These are phyloP conservation scores for Marasmius sp. DNA, from an alignment of 1,284 basidiomycete genomes.

Conservation along the genomic window DNA sequence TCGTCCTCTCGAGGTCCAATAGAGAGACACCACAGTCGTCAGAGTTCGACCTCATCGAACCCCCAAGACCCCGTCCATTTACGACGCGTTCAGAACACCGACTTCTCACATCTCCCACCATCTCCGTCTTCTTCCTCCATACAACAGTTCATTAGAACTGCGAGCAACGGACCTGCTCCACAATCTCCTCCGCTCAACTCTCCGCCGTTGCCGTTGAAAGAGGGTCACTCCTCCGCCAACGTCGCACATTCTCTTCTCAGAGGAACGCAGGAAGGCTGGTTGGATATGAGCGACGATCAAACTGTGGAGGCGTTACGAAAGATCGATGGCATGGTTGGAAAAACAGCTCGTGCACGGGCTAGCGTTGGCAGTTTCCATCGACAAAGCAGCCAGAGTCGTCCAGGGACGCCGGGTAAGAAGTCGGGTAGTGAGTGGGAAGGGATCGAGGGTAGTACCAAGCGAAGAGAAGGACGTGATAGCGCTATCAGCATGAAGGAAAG, in stretches of 20 bases:
- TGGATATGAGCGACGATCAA: constrained; percentile 79
- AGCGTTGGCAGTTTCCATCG: constrained; percentile 67
- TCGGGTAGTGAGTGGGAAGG: constrained; percentile 67
- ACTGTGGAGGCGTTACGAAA: constrained; percentile 92
- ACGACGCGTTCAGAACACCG: constrained; percentile 64
- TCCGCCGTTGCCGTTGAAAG: constrained; percentile 46
- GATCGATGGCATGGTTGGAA: constrained; percentile 85
- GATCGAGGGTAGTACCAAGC: constrained; percentile 51
- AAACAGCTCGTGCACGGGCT: constrained; percentile 64
- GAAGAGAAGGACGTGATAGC: constrained; percentile 44
- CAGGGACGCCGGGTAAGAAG: constrained; percentile 68
- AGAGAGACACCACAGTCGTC: constrained; percentile 56
- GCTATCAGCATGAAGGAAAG: constrained; percentile 39
- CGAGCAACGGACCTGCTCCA: constrained; percentile 43
- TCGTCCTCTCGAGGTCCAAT: constrained; percentile 21
- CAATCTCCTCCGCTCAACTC: constrained; percentile 42
- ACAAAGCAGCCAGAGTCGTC: constrained; percentile 66
- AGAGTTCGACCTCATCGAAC: constrained; percentile 67
- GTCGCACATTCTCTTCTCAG: constrained; percentile 79
- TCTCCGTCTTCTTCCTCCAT: constrained; percentile 86
- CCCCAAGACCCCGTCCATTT: constrained; percentile 49
- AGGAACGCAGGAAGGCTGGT: constrained; percentile 84
- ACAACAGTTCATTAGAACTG: constrained; percentile 75
- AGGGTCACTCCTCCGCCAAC: constrained; percentile 56
- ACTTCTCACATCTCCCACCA: constrained; percentile 86